A percentile compares a stretch with the other conserved stretches of the same genome.
phyloP scores from a whole-genome alignment of 1,139 yeast genomes.

The Taphrina confusa region DNA sequence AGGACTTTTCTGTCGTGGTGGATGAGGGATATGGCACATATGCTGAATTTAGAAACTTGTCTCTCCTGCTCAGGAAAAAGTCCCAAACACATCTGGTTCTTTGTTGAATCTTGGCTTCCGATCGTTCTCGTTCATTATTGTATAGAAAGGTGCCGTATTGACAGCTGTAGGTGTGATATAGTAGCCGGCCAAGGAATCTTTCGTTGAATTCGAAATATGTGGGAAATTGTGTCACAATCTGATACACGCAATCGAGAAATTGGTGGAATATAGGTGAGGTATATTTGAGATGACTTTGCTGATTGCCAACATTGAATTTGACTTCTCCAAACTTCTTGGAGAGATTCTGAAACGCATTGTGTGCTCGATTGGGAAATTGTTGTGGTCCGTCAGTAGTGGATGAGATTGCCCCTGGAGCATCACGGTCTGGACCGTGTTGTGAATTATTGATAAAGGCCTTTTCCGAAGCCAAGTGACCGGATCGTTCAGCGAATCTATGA shows the following conservation, averaged over 20 bases:
- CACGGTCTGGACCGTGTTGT: slow-evolving; percentile 35
- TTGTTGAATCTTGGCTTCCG: slow-evolving; percentile 49
- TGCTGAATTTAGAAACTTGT: slow-evolving; percentile 64
- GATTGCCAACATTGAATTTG: slow-evolving; percentile 42
- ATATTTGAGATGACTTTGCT: slow-evolving; percentile 48
- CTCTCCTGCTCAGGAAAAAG: slow-evolving; percentile 73
- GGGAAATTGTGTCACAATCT: slow-evolving; percentile 71
- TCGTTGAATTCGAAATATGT: slow-evolving; percentile 80
- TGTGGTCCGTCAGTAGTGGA: neutral
- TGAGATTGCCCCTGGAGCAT: neutral
- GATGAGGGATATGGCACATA: slow-evolving; percentile 45
- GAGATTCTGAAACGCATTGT: slow-evolving; percentile 40
- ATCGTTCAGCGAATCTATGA: slow-evolving; percentile 80
- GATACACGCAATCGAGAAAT: slow-evolving; percentile 86
- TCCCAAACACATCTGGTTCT: slow-evolving; percentile 88
- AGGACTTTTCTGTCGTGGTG: neutral
- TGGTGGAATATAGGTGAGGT: slow-evolving; percentile 93
- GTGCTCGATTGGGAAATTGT: slow-evolving; percentile 31
- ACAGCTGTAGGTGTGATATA: slow-evolving; percentile 88
- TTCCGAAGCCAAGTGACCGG: slow-evolving; percentile 63
- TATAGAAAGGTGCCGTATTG: slow-evolving; percentile 90
- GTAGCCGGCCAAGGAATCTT: slow-evolving; percentile 74
- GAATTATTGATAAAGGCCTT: slow-evolving; percentile 43
- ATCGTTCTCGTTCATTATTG: slow-evolving; percentile 68
- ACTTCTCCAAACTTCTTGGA: slow-evolving; percentile 33